Evolutionary conservation across 2,329 filamentous ascomycete genomes (phyloP), one percentile per base, ranked within the genome.

Genomic region (Colletotrichum salicis): DNA sequence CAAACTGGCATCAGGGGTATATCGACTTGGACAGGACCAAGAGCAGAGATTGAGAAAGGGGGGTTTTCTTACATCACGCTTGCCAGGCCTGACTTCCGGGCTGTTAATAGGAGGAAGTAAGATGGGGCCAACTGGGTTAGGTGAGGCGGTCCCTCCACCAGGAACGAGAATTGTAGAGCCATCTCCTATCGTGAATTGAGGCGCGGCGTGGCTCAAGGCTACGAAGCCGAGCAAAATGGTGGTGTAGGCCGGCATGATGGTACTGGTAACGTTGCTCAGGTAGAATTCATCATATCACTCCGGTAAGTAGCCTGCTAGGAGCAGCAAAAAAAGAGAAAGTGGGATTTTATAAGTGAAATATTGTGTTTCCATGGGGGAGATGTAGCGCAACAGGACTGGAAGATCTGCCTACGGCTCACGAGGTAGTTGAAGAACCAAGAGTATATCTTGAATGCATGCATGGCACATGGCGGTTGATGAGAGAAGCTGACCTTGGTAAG

Each of bases 101-200:
- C 2, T 12, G 3, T 58, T 27, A n/a, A 51, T 35, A 19, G 63
- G 63, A 24, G 63, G 63, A 35, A 59, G 35, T 5, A 35, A 24
- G 24, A 31, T 31, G 35, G 29, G 24, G 31, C 41, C 35, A 41
- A 22, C 29, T 22, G 29, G 27, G 41, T 33, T 1, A 13, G 64
- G n/a, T 52, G 55, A 11, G 22, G 22, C 10, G 29, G 15, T 52
- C 33, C 60, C 57, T 2, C 45, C 41, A 1, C 56, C 72, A 29
- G 64, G 56, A 6, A 69, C 37, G 1, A 69, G 41, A 10, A 68
- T 73, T 1, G 71, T 65, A 27, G 64, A 71, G 7, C 62, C 54
- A 4, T 61, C 48, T 0, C 64, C 69, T 35, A 72, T 67, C 6
- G 56, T 33, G 6, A 69, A 69, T 11, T 59, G 59, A 3, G 64